Percentiles rank a stretch among this genome's conserved stretches.
These are phyloP conservation scores for Pisolithus marmoratus DNA, from an alignment of 768 basidiomycete species.

Conservation along the genomic window DNA sequence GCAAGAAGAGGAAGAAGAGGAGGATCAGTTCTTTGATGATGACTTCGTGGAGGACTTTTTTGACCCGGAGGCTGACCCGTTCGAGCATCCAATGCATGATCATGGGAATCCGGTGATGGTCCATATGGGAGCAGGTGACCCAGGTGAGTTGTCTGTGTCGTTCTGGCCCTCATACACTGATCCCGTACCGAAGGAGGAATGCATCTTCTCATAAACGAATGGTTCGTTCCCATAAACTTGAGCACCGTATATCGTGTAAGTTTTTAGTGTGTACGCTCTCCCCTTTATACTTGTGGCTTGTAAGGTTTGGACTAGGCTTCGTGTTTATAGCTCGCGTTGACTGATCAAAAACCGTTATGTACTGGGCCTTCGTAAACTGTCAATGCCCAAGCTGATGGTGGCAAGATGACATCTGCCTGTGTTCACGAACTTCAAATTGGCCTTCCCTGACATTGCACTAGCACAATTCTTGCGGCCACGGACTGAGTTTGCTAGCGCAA, in stretches of 20 bases:
- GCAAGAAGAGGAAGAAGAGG: neutral
- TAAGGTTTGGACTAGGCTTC: no score
- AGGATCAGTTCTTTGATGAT: conserved; percentile 5
- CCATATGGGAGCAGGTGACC: conserved; percentile 1
- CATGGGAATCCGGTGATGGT: neutral
- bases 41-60: conserved; percentile 1
- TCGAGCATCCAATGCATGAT: neutral
- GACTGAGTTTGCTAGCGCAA: no score
- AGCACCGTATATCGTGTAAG: conserved; percentile 22
- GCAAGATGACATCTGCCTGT: no score
- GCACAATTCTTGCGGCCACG: no score
- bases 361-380: no score
- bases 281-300: neutral
- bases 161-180: neutral
- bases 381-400: no score
- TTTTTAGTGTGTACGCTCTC: conserved; percentile 12
- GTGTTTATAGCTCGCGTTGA: no score
- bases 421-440: no score
- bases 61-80: neutral
- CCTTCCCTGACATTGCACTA: no score
- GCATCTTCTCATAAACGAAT: conserved; percentile 14
- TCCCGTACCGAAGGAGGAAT: neutral
- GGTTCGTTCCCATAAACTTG: conserved; percentile 12
- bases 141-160: conserved; percentile 4
- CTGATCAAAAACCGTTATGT: no score